Base-by-base conservation (phyloP, 352 stramenopile genomes). In the Thalassiosira hispida region DNA sequence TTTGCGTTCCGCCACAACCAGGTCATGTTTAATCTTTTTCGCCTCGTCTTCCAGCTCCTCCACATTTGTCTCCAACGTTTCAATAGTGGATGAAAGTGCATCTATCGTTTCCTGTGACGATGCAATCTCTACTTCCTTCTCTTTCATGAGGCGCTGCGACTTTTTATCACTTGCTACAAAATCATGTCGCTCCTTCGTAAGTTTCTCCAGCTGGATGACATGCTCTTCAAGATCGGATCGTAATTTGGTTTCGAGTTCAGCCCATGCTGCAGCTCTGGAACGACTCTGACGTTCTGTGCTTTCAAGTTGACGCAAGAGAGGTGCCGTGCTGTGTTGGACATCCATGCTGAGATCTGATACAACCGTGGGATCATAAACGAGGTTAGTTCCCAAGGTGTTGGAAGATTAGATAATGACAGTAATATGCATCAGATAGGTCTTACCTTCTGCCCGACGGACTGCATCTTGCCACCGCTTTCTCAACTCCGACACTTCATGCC, bases 401-500 rank as follows among this genome's bases (percentile, higher is more conserved):
- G 18, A 40, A 60, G 14, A 46, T 59, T 22, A 33, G 53, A 57
- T 8, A 9, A 33, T 9, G 20, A 59, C 38, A 49, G 56, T 9
- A 42, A 25, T 65, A 49, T 20, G 51, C 7, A 14, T 53, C 9
- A 46, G 12, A 33, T 20, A 70, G 33, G 11, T 35, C 77, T 70
- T 73, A 88, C 81, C 72, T 82, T 92, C 87, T 18, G 81, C 77
- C 42, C 87, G 69, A 57, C 87, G 79, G 9, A 92, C 84, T 14
- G 87, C 82, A 82, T 92, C 87, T 69, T 92, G 82, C 87, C 87
- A 92, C 53, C 86, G 70, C 49, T 92, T 92, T 47, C 84, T 72
- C 31, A 92, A 56, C 60, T 92, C 86, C 14, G 69, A 66, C 2
- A 92, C 82, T 78, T 92, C 86, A 42, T 88, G 79, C 12, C 85